Percentiles rank a stretch among this genome's conserved stretches.
phyloP scores from a whole-genome alignment of 257 asterid genomes.

The Capsicum chinense region DNA sequence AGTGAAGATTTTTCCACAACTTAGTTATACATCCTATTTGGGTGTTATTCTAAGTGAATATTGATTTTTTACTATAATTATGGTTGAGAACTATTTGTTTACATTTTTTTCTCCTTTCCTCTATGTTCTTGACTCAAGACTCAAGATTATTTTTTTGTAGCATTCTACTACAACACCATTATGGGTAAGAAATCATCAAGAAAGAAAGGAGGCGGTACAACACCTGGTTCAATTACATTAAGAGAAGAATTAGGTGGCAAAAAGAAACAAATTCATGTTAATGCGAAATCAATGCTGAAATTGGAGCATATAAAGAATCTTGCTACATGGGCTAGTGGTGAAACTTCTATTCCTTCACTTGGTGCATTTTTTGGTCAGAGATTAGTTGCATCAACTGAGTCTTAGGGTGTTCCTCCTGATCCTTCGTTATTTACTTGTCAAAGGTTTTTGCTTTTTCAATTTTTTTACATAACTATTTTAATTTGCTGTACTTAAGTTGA shows the following conservation, averaged over 20 bases:
- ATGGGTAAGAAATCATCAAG: conserved; percentile 33
- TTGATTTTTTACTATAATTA: too few species aligned
- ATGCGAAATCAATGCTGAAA: conserved; percentile 64
- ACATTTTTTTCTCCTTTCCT: too few species aligned
- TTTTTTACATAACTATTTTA: too few species aligned
- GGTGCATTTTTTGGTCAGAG: conserved; percentile 72
- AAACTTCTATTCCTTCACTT: conserved; percentile 57
- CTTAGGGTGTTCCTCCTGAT: conserved; percentile 58
- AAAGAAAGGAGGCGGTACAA: conserved; percentile 29
- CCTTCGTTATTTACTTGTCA: conserved; percentile 62
- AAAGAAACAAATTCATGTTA: conserved; percentile 53
- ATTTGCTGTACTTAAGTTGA: too few species aligned
- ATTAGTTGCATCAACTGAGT: conserved; percentile 62
- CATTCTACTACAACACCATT: too few species aligned
- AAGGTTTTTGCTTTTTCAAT: conserved; percentile 44
- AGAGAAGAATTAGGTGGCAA: conserved; percentile 60
- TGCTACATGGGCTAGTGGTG: conserved; percentile 59
- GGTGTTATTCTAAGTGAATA: too few species aligned
- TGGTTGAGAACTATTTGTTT: too few species aligned
- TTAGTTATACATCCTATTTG: too few species aligned
- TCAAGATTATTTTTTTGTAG: too few species aligned
- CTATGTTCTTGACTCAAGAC: too few species aligned
- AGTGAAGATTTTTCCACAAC: too few species aligned
- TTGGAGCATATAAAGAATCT: conserved; percentile 63
- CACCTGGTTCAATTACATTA: conserved; percentile 42